Conservation (phyloP, 441 rosid genomes). For the Biscutella laevigata region DNA sequence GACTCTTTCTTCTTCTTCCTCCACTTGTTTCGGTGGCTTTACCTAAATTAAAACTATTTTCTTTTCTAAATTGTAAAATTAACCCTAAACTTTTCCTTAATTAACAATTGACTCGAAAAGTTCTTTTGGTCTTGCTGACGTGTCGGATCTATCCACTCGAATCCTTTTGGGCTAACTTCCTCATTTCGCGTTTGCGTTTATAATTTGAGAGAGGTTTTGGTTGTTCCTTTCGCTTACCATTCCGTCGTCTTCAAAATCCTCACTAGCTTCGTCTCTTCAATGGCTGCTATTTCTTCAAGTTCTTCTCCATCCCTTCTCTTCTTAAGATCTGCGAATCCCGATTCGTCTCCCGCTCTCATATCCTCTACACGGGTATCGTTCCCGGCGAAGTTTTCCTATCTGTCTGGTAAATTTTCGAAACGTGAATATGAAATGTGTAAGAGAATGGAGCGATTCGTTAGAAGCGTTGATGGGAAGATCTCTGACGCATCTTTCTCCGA, state of each 20-base stretch:
- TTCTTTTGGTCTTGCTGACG: neutral
- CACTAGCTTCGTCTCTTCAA: constrained; percentile 15
- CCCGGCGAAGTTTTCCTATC: constrained; percentile 9
- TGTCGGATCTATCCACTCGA: neutral
- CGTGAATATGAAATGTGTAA: neutral
- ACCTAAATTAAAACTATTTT: neutral
- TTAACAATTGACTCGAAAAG: neutral
- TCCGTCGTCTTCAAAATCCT: constrained; percentile 12
- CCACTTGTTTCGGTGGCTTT: constrained; percentile 16
- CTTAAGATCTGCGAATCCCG: constrained; percentile 12
- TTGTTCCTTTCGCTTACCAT: neutral
- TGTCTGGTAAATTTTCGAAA: constrained; percentile 4
- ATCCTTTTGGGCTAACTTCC: constrained; percentile 21
- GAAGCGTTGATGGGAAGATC: constrained; percentile 24
- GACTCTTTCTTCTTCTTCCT: constrained; percentile 6
- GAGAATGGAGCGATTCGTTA: constrained; percentile 26
- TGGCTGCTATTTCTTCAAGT: constrained; percentile 30
- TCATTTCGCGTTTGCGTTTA: neutral
- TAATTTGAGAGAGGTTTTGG: neutral
- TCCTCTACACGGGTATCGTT: constrained; percentile 20
- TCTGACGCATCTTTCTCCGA: constrained; percentile 24
- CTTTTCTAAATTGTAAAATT: neutral
- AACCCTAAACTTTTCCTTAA: neutral
- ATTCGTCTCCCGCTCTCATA: constrained; percentile 10
- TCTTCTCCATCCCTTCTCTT: constrained; percentile 3